Evolutionary conservation across 108 stramenopile species (phyloP), one percentile per base, ranked within the genome.

Genomic region (Asterionellopsis glacialis): DNA sequence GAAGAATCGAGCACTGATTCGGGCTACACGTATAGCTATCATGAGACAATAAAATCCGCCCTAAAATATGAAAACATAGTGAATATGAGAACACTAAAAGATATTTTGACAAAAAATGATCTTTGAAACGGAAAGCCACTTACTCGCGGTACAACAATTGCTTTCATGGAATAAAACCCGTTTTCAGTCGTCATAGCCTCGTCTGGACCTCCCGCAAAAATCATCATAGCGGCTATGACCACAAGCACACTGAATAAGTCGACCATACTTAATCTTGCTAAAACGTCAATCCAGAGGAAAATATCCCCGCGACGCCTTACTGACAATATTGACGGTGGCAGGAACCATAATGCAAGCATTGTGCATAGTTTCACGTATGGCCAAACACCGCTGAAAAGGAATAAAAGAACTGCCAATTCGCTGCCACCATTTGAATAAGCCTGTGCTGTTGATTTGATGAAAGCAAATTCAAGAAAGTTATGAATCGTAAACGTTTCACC

Each of bases 301-400:
- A 78, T 67, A 47, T 69, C 68, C 2, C 83, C 83, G 26, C 83
- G 68, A 13, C 68, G 65, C 22, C 67, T 51, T 1, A 75, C 83
- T 10, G 81, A 59, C 12, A 85, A 22, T 24, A 54, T 40, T 11
- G 22, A 63, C 1, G 85, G 64, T 48, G 84, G 80, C 13, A 68
- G 45, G 28, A 90, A 71, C 88, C 88, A 90, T 23, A 85, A 33
- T 16, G 67, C 47, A 5, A 90, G 55, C 45, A 71, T 74, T 11
- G 70, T 23, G 1, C 80, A 12, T 38, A 81, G 76, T 55, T 90
- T 90, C 19, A 82, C 60, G 65, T 90, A 90, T 11, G 88, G 85
- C 88, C 88, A 90, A 7, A 85, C 61, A 11, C 88, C 83, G 15
- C 80, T 61, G 67, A 86, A 86, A 0, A 82, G 57, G 39, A 81